phyloP scores from a whole-genome alignment of 2,329 filamentous ascomycete genomes.

The Polytolypa hystricis region DNA sequence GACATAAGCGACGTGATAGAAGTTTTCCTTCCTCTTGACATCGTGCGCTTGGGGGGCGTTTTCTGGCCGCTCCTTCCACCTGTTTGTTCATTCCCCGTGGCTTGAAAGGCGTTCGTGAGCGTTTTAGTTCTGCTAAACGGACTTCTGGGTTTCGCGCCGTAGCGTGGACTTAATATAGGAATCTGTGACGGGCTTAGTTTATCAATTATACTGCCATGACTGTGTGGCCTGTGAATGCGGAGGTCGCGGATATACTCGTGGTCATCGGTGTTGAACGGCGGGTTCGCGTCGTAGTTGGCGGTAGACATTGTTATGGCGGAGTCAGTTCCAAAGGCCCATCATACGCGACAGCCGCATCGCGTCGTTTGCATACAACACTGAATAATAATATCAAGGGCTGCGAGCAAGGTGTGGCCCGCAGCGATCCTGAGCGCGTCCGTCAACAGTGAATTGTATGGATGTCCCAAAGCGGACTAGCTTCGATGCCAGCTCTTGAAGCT shows the following conservation, averaged over 20 bases:
- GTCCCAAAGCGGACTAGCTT: conserved; percentile 9
- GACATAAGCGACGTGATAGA: conserved; percentile 22
- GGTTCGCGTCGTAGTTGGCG: conserved; percentile 19
- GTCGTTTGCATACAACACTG: conserved; percentile 1
- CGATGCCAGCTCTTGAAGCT: no score
- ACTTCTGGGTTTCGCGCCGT: conserved; percentile 19
- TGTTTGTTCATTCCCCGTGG: conserved; percentile 19
- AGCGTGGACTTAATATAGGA: conserved; percentile 19
- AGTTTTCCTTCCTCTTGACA: conserved; percentile 13
- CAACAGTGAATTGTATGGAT: conserved; percentile 1
- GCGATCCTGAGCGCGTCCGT: conserved; percentile 4
- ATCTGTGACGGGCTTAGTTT: conserved; percentile 21
- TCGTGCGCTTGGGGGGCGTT: conserved; percentile 16
- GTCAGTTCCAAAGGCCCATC: conserved; percentile 1
- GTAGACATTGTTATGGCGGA: conserved; percentile 22
- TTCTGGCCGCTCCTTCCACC: conserved; percentile 17
- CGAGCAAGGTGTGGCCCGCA: not conserved
- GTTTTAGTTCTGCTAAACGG: conserved; percentile 27
- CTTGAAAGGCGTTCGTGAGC: conserved; percentile 30
- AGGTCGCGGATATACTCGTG: conserved; percentile 17
- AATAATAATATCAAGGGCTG: not conserved
- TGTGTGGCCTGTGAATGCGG: conserved; percentile 22
- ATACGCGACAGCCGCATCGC: conserved; percentile 3
- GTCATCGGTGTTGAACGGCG: conserved; percentile 15
- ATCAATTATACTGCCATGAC: conserved; percentile 17